Base-by-base conservation (phyloP, 768 basidiomycete species). In the Termitomyces sp. region DNA sequence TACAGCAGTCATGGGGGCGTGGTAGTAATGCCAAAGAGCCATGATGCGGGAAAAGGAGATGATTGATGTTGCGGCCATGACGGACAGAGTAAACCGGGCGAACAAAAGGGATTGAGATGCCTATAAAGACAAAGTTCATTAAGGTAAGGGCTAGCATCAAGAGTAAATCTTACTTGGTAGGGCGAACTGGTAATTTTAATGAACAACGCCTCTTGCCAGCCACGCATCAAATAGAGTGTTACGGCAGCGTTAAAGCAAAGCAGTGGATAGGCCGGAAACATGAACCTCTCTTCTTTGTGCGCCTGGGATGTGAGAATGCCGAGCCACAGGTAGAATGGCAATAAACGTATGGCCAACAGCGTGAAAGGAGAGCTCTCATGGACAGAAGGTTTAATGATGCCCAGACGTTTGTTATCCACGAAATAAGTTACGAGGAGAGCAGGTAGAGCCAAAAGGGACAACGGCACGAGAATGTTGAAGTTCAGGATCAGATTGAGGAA, bases 231-330 rank as follows among this genome's bases (percentile, higher is more conserved):
- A 72, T 92, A 98, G 12, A 96, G 65, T 13, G 88, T 81, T n/a
- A 95, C 88, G 4, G 94, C 92, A 0, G 95, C 96, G 69, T 98
- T 98, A 76, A 98, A 94, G 70, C 93, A 94, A 51, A 98, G 74
- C 36, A 98, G 73, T 1, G 94, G 91, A 71, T 96, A 98, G 2
- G 85, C 89, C 0, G 97, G 96, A 74, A 89, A 98, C 87, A 98
- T 91, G 78, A 99, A 99, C n/a, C 97, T 83, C 71, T 99, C 97
- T 74, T 99, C 97, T 76, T 99, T 99, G 75, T 99, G 97, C 1
- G 90, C 78, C 75, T 98, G 96, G 3, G 79, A 66, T 4, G 86
- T 87, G 65, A 99, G 76, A 63, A 97, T 89, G 1, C 74, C 83
- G 50, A 89, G 68, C 96, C 97, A 98, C n/a, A 98, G 65, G 75